Evolutionary conservation across 768 basidiomycete species (phyloP), one percentile per base, ranked within the genome.

Genomic region (Stropharia rugosoannulata): DNA sequence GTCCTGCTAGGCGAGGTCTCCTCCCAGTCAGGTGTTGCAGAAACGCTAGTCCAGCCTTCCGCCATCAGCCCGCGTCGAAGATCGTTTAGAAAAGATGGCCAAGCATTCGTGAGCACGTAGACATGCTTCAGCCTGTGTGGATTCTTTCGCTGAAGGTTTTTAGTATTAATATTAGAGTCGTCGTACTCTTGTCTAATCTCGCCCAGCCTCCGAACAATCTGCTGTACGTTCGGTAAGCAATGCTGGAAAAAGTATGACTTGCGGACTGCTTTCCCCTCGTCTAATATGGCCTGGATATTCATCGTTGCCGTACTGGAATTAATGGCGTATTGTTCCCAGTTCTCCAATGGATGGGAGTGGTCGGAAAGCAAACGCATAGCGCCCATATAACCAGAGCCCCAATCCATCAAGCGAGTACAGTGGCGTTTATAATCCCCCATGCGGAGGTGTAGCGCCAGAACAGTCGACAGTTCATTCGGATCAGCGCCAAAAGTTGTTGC

Each of bases 341-440:
- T 40, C 2, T 55, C 42, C 8, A 4, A 22, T 4, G 29, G 46
- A 29, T 49, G 54, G 7, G 37, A 52, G 2, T 32, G 27, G 25
- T 52, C 51, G 0, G 72, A 66, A 0, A 76, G 71, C 42, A 76
- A 73, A 19, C 75, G 72, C 61, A 80, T 82, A 36, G 83, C 70
- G 10, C 82, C 82, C 71, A 80, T 80, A 62, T 78, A 85, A 0
- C 60, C 54, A 0, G 75, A 60, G 40, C 66, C 63, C 80, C 79
- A 80, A 4, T 65, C 56, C 1, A 76, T 74, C 36, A 85, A 74
- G 38, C 80, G 77, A 1, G 72, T 70, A 58, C 84, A 85, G 59
- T 85, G 84, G 1, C 78, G 71, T 29, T 66, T 74, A 61, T 80
- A 86, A 56, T 86, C 85, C 5, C 85, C 85, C 1, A 82, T 72